Evolutionary conservation across 2,329 filamentous ascomycete genomes (phyloP).

Genomic region (Elsinoe batatas): DNA sequence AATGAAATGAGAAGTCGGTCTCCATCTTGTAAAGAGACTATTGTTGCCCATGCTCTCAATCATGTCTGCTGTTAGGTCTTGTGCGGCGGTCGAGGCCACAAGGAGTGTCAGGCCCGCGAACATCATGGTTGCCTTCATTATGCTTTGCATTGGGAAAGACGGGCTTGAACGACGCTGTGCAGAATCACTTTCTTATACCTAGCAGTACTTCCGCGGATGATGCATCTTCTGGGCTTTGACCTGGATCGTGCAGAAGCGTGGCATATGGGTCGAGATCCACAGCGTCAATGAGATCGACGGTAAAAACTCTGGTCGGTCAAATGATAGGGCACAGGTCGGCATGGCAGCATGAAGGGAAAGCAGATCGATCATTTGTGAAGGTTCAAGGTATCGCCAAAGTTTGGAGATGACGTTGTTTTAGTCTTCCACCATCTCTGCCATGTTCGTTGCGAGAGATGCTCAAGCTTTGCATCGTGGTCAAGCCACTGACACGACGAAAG

Average conservation of each 20-base stretch:
- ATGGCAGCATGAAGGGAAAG: not conserved
- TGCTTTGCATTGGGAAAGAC: not conserved
- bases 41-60: slow-evolving; percentile 35
- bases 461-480: not conserved
- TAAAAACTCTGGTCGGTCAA: not conserved
- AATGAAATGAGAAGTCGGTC: slow-evolving; percentile 37
- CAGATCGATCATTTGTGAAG: not conserved
- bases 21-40: slow-evolving; percentile 40
- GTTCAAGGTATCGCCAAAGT: not conserved
- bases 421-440: too few relatives aligned
- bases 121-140: not conserved
- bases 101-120: not conserved
- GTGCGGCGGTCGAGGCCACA: not conserved
- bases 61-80: slow-evolving; percentile 23
- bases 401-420: slow-evolving; percentile 1
- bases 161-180: not conserved
- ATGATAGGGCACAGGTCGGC: not conserved
- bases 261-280: not conserved
- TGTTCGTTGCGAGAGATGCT: not conserved
- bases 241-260: too few relatives aligned
- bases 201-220: not conserved
- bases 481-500: not conserved
- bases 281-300: not conserved
- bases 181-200: not conserved
- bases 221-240: not conserved